Conservation (phyloP, 2,329 filamentous ascomycete species). For the Aureobasidium sp. region DNA sequence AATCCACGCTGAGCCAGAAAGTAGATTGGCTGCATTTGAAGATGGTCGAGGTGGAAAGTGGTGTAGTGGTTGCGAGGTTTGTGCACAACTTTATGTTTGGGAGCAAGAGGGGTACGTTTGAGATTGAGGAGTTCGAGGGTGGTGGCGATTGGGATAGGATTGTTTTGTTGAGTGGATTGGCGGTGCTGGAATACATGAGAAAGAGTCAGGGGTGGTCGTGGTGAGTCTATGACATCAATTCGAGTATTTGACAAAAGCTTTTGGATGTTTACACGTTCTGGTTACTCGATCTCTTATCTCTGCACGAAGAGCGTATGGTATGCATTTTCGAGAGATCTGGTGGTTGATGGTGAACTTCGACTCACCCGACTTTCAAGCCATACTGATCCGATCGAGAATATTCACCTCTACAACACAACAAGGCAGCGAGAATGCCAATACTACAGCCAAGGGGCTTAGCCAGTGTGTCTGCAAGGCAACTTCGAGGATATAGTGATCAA, state of each 20-base stretch:
- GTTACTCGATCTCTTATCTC: too few species aligned
- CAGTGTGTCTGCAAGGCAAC: too few species aligned
- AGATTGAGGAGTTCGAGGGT: background rate
- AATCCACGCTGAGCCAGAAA: background rate
- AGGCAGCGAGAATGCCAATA: too few species aligned
- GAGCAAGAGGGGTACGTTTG: background rate
- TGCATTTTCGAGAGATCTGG: too few species aligned
- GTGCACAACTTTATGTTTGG: background rate
- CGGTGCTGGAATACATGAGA: background rate
- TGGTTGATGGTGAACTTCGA: too few species aligned
- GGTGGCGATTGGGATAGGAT: background rate
- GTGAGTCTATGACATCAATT: background rate
- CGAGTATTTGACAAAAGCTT: too few species aligned
- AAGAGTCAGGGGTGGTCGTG: conserved; percentile 2
- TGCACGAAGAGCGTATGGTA: too few species aligned
- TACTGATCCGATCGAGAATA: too few species aligned
- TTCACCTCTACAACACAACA: too few species aligned
- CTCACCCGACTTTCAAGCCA: too few species aligned
- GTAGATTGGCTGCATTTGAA: background rate
- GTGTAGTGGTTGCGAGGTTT: background rate
- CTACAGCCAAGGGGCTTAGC: too few species aligned
- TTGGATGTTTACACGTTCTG: too few species aligned
- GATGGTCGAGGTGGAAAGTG: background rate
- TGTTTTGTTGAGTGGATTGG: background rate
- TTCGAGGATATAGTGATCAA: background rate